Base-by-base conservation (phyloP, 2,329 filamentous ascomycete species). In the Zymoseptoria ardabiliae region DNA sequence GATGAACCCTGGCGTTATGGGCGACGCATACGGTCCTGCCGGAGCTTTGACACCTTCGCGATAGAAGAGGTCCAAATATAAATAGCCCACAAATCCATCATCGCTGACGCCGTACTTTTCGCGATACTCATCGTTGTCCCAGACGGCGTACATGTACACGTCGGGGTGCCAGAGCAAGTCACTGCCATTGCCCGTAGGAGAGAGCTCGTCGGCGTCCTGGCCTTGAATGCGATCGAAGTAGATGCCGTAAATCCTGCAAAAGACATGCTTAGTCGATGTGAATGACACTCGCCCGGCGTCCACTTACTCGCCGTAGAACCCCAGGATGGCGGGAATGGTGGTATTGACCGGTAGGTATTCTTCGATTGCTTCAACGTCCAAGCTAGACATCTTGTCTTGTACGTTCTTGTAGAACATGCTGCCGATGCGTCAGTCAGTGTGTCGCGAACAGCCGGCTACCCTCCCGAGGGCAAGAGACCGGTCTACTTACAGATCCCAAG, bases 331-430 rank as follows among this genome's bases (percentile, higher is more conserved):
- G 7, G 45, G 13, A 49, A 49, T 19, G 13, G 45, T 49, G 19
- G 45, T 49, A 49, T 49, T 19, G 45, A 19, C 45, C 2, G 17
- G 17, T n/a, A 49, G 7, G 45, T 49, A 49, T 49, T 49, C 45
- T 10, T 17, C 17, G 28, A 92, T 78, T 74, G 91, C 82, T n/a
- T 89, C 81, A 73, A 91, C 87, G 62, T 92, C 92, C 67, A 92
- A 91, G 66, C 84, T 81, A 7, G 23, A 25, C 23, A 25, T 25
- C 23, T 25, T 25, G 23, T 25, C 23, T 25, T 25, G 5, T 7
- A 25, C 23, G 23, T 25, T 25, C 1, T 6, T 25, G 23, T 25
- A 25, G 23, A 25, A 25, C 5, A 4, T 6, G 23, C 23, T 25
- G 23, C 23, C 23, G 23, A 25, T 6, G 23, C 23, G 23, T 25